phyloP scores from a whole-genome alignment of 176 grass and related monocot species.

The Thalia dealbata region DNA sequence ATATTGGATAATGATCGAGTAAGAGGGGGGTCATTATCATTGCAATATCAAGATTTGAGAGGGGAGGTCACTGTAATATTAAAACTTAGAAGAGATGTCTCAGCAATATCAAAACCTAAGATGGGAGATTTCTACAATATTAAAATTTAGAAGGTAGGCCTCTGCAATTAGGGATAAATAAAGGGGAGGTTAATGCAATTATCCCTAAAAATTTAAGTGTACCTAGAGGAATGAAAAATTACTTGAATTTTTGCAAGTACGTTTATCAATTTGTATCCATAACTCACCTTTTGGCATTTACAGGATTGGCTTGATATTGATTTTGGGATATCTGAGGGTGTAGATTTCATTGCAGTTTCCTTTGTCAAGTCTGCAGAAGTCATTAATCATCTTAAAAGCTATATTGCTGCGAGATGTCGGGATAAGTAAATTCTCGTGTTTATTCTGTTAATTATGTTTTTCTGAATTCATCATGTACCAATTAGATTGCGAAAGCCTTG shows the following conservation, averaged over 20 bases:
- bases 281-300: constrained; percentile 10
- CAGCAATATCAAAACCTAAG: too few relatives aligned
- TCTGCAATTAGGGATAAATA: too few relatives aligned
- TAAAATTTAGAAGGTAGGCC: neutral
- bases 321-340: constrained; percentile 87
- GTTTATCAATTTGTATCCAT: neutral
- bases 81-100: too few relatives aligned
- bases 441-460: neutral
- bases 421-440: constrained; percentile 31
- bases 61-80: too few relatives aligned
- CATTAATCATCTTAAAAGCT: constrained; percentile 92
- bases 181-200: too few relatives aligned
- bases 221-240: too few relatives aligned
- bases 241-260: neutral
- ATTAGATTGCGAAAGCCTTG: neutral
- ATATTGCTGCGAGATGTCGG: constrained; percentile 68
- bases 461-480: neutral
- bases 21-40: too few relatives aligned
- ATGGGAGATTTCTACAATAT: too few relatives aligned
- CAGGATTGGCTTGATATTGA: constrained; percentile 99
- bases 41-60: too few relatives aligned
- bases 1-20: too few relatives aligned
- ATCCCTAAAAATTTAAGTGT: too few relatives aligned
- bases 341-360: constrained; percentile 94
- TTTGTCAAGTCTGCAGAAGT: constrained; percentile 99